These are phyloP conservation scores for Circinella minor DNA, from an alignment of 371 early-diverging fungal species.

Conservation along the genomic window DNA sequence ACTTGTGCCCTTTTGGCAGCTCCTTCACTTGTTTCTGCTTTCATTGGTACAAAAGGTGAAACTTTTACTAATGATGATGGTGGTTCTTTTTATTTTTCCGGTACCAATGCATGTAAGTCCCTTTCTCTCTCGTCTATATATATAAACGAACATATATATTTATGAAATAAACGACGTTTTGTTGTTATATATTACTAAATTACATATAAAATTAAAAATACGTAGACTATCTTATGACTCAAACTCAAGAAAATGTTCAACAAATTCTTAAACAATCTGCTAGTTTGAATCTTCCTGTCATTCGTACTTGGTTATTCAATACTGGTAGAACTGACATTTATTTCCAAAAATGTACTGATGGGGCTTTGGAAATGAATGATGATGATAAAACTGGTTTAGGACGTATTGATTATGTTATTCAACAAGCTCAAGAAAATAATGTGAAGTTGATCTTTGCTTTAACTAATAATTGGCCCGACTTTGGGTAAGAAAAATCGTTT, in stretches of 20 bases:
- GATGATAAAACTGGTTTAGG: constrained; percentile 10
- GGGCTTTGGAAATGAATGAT: constrained; percentile 10
- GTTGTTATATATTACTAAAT: too few species aligned
- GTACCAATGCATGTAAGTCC: constrained; percentile 17
- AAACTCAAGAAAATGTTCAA: not conserved
- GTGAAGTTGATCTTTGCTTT: constrained; percentile 18
- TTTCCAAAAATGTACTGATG: constrained; percentile 9
- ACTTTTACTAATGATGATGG: constrained; percentile 9
- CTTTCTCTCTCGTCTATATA: too few species aligned
- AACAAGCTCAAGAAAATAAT: constrained; percentile 8
- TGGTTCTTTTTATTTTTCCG: constrained; percentile 7
- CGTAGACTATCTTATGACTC: constrained; percentile 14
- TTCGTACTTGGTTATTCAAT: constrained; percentile 20
- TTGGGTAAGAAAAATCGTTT: not conserved
- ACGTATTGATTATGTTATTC: constrained; percentile 16
- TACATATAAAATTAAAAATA: not conserved
- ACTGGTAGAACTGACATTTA: not conserved
- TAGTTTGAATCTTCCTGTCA: constrained; percentile 3
- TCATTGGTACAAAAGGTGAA: constrained; percentile 1
- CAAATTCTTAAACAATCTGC: not conserved
- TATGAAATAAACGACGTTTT: too few species aligned
- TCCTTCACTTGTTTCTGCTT: constrained; percentile 5
- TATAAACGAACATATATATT: too few species aligned
- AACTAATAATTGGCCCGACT: constrained; percentile 15
- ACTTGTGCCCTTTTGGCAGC: constrained; percentile 11